Percentiles rank a stretch among this genome's conserved stretches.
These are phyloP conservation scores for Peniophora sp. DNA, from an alignment of 1,284 basidiomycete species.

Conservation along the genomic window DNA sequence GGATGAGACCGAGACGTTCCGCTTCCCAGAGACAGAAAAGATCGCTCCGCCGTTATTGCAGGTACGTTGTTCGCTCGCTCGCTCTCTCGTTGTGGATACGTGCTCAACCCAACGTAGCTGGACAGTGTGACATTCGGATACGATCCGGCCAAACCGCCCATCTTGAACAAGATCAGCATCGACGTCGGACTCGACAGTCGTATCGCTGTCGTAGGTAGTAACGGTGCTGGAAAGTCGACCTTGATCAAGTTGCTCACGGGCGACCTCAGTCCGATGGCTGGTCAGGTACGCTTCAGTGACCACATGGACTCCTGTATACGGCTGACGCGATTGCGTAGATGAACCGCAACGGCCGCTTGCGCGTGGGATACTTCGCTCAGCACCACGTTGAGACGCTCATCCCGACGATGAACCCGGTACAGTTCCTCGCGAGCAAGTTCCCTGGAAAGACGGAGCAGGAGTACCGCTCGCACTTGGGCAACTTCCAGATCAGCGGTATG, in stretches of 20 bases:
- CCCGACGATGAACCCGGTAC: slow-evolving; percentile 81
- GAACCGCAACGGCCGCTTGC: neutral
- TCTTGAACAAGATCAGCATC: slow-evolving; percentile 82
- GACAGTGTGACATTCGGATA: slow-evolving; percentile 93
- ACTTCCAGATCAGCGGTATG: slow-evolving; percentile 97
- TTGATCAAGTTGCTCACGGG: slow-evolving; percentile 91
- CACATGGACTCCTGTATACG: slow-evolving; percentile 73
- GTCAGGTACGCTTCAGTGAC: slow-evolving; percentile 87
- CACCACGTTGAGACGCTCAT: slow-evolving; percentile 95
- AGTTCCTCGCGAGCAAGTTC: slow-evolving; percentile 86
- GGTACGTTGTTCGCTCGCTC: too few species aligned
- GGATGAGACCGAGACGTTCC: slow-evolving; percentile 88
- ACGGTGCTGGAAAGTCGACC: slow-evolving; percentile 77
- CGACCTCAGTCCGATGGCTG: slow-evolving; percentile 75
- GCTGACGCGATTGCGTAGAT: neutral
- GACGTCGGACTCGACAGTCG: slow-evolving; percentile 87
- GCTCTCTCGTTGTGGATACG: too few species aligned
- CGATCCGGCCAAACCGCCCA: slow-evolving; percentile 59
- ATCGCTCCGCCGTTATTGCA: slow-evolving; percentile 96
- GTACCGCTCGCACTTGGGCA: slow-evolving; percentile 91
- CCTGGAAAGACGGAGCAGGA: slow-evolving; percentile 97
- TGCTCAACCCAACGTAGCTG: slow-evolving; percentile 28
- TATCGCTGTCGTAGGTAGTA: slow-evolving; percentile 86
- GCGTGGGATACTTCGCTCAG: slow-evolving; percentile 89
- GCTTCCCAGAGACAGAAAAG: slow-evolving; percentile 91